A percentile compares a stretch with the other conserved stretches of the same genome.
Evolutionary conservation across 2,329 filamentous ascomycete species (phyloP).

Genomic region (Phaeosphaeria sp.): DNA sequence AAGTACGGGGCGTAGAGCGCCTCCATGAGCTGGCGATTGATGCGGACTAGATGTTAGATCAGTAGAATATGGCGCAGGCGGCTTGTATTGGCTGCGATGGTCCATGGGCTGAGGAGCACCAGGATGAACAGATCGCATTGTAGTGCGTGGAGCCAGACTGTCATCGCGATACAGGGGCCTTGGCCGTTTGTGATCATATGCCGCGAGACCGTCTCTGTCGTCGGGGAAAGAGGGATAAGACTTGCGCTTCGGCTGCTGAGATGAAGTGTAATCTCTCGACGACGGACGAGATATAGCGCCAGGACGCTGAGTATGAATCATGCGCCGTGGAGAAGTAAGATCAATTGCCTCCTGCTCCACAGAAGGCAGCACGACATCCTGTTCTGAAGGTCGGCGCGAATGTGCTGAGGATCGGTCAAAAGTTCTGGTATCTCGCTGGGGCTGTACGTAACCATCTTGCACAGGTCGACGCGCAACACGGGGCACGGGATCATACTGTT

Average conservation of each 20-base stretch:
- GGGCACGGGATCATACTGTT: constrained; percentile 21
- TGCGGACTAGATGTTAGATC: constrained; percentile 36
- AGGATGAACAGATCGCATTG: constrained; percentile 1
- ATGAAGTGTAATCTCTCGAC: constrained; percentile 12
- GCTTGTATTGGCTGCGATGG: constrained; percentile 10
- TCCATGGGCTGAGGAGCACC: constrained; percentile 16
- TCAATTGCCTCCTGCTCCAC: constrained; percentile 40
- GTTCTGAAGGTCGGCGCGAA: constrained; percentile 35
- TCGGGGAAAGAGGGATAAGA: constrained; percentile 14
- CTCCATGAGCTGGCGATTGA: constrained; percentile 10
- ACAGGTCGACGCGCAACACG: constrained; percentile 14
- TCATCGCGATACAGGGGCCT: constrained; percentile 20
- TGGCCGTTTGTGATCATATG: constrained; percentile 16
- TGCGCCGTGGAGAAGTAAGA: constrained; percentile 22
- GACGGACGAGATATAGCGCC: constrained; percentile 10
- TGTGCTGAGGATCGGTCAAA: constrained; percentile 21
- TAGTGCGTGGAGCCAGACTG: constrained; percentile 2
- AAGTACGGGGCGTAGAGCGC: constrained; percentile 11
- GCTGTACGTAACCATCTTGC: constrained; percentile 19
- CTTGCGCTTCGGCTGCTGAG: constrained; percentile 28
- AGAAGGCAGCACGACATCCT: constrained; percentile 43
- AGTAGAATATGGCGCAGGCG: constrained; percentile 22
- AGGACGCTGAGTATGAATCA: constrained; percentile 7
- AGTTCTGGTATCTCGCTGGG: constrained; percentile 17
- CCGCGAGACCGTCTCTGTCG: constrained; percentile 8